phyloP scores from a whole-genome alignment of 2,329 filamentous ascomycete species.

The Hypomyces perniciosus region DNA sequence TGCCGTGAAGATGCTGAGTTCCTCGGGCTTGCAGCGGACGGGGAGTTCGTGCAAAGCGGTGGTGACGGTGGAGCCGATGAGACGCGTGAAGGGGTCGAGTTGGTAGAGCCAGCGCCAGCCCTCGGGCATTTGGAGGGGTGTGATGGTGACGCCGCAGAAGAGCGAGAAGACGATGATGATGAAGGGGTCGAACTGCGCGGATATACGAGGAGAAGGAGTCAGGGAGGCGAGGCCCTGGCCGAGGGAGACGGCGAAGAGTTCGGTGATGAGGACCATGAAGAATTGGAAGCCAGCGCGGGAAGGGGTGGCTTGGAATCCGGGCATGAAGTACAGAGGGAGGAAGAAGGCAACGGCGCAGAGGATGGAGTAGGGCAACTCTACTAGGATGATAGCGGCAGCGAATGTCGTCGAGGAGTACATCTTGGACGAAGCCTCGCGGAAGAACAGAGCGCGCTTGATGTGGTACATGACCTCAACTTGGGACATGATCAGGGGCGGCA shows the following conservation, averaged over 20 bases:
- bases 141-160: constrained; percentile 84
- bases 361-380: constrained; percentile 78
- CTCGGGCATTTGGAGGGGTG: constrained; percentile 66
- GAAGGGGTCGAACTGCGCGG: constrained; percentile 74
- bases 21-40: constrained; percentile 54
- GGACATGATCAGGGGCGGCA: constrained; percentile 75
- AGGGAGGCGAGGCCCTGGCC: constrained; percentile 71
- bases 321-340: constrained; percentile 78
- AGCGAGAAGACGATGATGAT: constrained; percentile 76
- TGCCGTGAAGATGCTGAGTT: constrained; percentile 63
- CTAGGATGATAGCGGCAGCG: constrained; percentile 68
- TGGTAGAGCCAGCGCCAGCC: constrained; percentile 85
- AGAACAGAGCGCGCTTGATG: constrained; percentile 72
- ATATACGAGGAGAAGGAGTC: constrained; percentile 73
- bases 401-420: constrained; percentile 81
- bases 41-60: constrained; percentile 64
- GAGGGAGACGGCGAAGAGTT: constrained; percentile 76
- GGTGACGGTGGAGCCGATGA: constrained; percentile 74
- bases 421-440: constrained; percentile 79
- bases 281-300: constrained; percentile 78
- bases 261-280: constrained; percentile 75
- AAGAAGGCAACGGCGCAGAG: constrained; percentile 78
- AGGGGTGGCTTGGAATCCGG: constrained; percentile 59
- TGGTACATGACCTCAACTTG: constrained; percentile 80
- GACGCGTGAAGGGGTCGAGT: constrained; percentile 74